Base-by-base conservation (phyloP, 345 rosid species). In the Limnanthes douglasii region DNA sequence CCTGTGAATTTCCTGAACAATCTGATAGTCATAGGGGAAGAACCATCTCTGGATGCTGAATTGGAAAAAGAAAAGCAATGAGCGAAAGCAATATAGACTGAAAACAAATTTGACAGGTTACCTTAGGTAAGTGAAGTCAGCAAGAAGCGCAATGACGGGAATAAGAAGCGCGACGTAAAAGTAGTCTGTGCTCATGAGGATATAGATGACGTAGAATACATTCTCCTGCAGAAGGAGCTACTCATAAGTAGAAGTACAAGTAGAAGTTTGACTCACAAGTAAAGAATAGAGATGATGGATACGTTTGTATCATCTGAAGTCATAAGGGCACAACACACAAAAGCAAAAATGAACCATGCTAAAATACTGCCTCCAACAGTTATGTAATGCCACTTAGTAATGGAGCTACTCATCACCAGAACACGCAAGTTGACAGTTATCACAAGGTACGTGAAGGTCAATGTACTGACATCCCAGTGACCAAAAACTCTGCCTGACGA, bases 381-480 rank as follows among this genome's bases (percentile, higher is more conserved):
- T 27, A 75, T 75, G 50, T 75, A 55, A 55, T 92, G 99, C 86
- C 85, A 85, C 64, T 72, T 69, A 5, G 99, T 92, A 45, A 92
- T 78, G 32, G 94, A 69, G 56, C 85, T 84, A 41, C 96, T 78
- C 57, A 85, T 85, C 86, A 92, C 58, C 39, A 92, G 93, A 57
- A 92, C 82, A 21, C 99, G 96, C 44, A 75, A 56, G 59, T 92
- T 92, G 23, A 92, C 94, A 10, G 96, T 73, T 43, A 92, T 66
- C 20, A 92, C 96, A 39, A 81, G 78, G 60, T 94, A 78, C 18
- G 96, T 81, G 70, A 85, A 92, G 31, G 81, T 93, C 81, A 92
- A 53, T 4, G 99, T 92, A 78, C 99, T 85, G 59, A 92, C 76
- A 46, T 92, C 99, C 99, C 99, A 92, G 8, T 68, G 70, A 39